Evolutionary conservation across 108 stramenopile species (phyloP).

Genomic region (Hondaea fermentalgiana): DNA sequence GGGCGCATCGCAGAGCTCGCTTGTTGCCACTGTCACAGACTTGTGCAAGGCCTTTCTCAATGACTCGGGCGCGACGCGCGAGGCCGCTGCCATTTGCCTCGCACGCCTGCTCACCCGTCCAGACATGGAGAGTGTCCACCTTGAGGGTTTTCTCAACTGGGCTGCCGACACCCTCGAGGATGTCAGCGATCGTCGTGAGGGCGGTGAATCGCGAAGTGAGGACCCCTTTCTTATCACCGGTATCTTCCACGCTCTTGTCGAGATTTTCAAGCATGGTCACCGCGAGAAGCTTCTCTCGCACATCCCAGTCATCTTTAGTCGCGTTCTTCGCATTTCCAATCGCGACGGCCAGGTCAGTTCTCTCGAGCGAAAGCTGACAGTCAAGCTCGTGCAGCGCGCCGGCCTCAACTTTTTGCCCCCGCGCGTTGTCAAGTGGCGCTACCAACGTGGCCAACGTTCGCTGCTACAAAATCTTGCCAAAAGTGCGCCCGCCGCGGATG

Average conservation of each 20-base stretch:
- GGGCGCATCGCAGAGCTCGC: not conserved
- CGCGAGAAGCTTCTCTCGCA: slow-evolving; percentile 7
- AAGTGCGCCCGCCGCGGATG: not conserved
- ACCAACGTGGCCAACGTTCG: slow-evolving; percentile 72
- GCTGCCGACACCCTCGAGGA: slow-evolving; percentile 18
- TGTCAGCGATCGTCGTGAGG: not conserved
- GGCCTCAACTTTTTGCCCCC: slow-evolving; percentile 81
- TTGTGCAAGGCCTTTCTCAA: slow-evolving; percentile 52
- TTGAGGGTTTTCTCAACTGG: slow-evolving; percentile 65
- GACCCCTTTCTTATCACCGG: slow-evolving; percentile 63
- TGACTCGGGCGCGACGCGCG: slow-evolving; percentile 79
- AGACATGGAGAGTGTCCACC: slow-evolving; percentile 68
- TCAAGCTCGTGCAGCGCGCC: slow-evolving; percentile 82
- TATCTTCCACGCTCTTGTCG: slow-evolving; percentile 62
- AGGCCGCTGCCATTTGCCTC: slow-evolving; percentile 77
- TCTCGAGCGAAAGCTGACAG: slow-evolving; percentile 65
- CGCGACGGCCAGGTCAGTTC: slow-evolving; percentile 1
- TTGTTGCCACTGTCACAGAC: slow-evolving; percentile 51
- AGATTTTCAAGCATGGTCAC: slow-evolving; percentile 57
- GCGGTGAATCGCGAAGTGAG: not conserved
- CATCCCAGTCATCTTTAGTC: not conserved
- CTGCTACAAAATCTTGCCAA: slow-evolving; percentile 61
- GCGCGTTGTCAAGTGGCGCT: slow-evolving; percentile 80
- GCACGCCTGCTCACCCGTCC: slow-evolving; percentile 78
- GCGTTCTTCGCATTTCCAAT: not conserved